These are phyloP conservation scores for Catenaria anguillulae DNA, from an alignment of 371 early-diverging fungal species.

Conservation along the genomic window DNA sequence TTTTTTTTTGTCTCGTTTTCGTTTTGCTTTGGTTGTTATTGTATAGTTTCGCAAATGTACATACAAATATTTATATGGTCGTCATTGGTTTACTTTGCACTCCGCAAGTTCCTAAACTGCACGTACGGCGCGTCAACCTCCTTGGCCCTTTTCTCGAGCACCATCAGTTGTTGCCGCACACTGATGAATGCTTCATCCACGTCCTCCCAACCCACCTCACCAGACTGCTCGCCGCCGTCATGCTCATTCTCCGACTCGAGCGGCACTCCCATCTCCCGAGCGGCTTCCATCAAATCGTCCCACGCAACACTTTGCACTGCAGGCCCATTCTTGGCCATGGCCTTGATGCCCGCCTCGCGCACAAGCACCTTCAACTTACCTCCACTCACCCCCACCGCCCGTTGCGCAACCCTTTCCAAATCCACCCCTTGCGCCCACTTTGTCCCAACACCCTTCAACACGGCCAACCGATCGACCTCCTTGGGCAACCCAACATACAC, in stretches of 20 bases:
- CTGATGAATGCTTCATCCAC: background rate
- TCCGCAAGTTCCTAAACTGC: background rate
- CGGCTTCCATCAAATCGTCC: slow-evolving; percentile 10
- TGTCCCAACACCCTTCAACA: slow-evolving; percentile 21
- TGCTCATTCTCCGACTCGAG: background rate
- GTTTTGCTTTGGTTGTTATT: no score
- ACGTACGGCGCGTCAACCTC: background rate
- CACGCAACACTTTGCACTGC: slow-evolving; percentile 6
- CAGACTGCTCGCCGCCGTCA: background rate
- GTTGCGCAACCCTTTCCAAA: slow-evolving; percentile 18
- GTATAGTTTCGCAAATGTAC: no score
- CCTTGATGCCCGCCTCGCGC: slow-evolving; percentile 26
- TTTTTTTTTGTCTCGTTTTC: no score
- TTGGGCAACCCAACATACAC: slow-evolving; percentile 47
- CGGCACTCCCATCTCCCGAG: background rate
- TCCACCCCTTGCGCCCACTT: slow-evolving; percentile 21
- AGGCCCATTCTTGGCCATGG: slow-evolving; percentile 14
- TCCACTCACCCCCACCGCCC: slow-evolving; percentile 16
- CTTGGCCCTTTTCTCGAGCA: background rate
- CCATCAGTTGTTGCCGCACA: background rate
- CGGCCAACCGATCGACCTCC: slow-evolving; percentile 30
- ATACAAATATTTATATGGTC: no score
- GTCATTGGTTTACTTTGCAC: no score
- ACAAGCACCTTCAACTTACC: slow-evolving; percentile 17
- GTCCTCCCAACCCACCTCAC: background rate